A percentile compares a stretch with the other conserved stretches of the same genome.
These are phyloP conservation scores for Helichrysum umbraculigerum DNA, from an alignment of 129 eudicot species.

Conservation along the genomic window DNA sequence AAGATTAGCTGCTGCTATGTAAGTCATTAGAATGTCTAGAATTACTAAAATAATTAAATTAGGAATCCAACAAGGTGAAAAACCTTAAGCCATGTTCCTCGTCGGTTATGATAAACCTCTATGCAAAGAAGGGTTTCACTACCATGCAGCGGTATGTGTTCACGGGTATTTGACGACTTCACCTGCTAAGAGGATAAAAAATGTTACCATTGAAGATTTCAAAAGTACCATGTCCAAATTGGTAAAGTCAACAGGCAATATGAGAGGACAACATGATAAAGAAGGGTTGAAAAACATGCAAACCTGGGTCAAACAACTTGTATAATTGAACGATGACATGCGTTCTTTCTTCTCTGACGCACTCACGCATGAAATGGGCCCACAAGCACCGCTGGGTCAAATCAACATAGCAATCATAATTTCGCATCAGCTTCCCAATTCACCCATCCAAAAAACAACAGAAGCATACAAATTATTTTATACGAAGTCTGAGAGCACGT, in stretches of 20 bases:
- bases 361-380: slow-evolving; percentile 26
- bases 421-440: background rate
- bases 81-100: slow-evolving; percentile 51
- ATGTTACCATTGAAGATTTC: slow-evolving; percentile 8
- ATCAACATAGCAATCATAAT: slow-evolving; percentile 21
- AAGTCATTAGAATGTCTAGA: slow-evolving; percentile 1
- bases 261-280: background rate
- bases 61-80: background rate
- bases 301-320: slow-evolving; percentile 53
- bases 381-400: slow-evolving; percentile 46
- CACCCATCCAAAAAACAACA: background rate
- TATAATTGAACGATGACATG: slow-evolving; percentile 53
- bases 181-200: slow-evolving; percentile 42
- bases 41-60: background rate
- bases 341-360: slow-evolving; percentile 43
- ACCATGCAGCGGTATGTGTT: slow-evolving; percentile 48
- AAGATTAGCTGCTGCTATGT: background rate
- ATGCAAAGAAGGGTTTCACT: slow-evolving; percentile 65
- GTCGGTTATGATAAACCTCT: slow-evolving; percentile 66
- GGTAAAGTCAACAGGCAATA: background rate
- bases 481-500: slow-evolving; percentile 28
- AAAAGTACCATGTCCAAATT: slow-evolving; percentile 5
- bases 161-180: slow-evolving; percentile 44
- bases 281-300: background rate
- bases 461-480: background rate